Percentiles rank a stretch among this genome's conserved stretches.
Conservation (phyloP, 306 rosid species). For the Potentilla sterilis region DNA sequence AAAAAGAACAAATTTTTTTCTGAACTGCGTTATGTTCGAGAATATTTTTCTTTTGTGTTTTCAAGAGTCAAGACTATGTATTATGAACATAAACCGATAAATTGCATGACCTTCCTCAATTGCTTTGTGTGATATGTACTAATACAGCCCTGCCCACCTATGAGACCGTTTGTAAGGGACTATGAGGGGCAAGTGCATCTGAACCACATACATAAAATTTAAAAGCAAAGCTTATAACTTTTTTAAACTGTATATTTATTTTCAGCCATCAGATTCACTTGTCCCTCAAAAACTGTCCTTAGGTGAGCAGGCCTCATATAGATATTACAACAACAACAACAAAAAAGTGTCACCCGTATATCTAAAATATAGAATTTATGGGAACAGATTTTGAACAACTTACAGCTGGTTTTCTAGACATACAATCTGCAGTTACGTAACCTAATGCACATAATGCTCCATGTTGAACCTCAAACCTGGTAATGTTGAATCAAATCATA, state of each 20-base stretch:
- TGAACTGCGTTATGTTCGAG: background rate
- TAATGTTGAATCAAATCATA: slow-evolving; percentile 26
- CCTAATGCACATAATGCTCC: slow-evolving; percentile 88
- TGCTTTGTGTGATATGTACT: background rate
- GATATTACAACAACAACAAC: background rate
- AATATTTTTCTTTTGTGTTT: background rate
- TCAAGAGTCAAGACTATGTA: background rate
- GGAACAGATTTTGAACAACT: slow-evolving; percentile 30
- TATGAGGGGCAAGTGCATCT: too few species aligned
- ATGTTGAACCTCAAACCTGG: slow-evolving; percentile 89
- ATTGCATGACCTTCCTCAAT: background rate
- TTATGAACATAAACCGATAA: background rate
- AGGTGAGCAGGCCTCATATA: background rate
- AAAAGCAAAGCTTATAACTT: too few species aligned
- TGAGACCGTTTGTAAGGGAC: too few species aligned
- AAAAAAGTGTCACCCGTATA: background rate
- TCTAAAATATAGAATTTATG: background rate
- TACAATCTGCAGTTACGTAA: slow-evolving; percentile 76
- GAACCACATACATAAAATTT: too few species aligned
- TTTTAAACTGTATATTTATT: too few species aligned
- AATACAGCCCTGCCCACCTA: too few species aligned
- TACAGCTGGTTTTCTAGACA: slow-evolving; percentile 62
- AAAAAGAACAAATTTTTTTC: background rate
- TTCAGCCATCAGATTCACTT: too few species aligned
- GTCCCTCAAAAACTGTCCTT: too few species aligned